Evolutionary conservation across 495 filamentous ascomycete genomes (phyloP).

Genomic region (Podospora conica): DNA sequence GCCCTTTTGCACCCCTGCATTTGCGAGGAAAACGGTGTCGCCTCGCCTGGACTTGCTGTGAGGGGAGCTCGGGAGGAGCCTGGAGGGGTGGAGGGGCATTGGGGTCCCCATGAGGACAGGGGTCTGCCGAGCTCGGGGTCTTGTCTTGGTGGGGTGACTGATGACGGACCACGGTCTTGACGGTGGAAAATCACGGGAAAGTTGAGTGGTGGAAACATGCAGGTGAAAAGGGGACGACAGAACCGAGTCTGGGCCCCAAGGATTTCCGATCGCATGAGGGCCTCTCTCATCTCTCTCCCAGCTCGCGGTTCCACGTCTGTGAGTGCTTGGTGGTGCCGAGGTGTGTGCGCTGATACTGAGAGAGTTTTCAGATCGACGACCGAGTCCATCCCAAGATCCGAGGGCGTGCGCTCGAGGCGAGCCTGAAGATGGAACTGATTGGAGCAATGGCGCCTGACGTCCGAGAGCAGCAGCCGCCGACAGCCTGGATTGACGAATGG

Average conservation of each 20-base stretch:
- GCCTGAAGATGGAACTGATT: neutral
- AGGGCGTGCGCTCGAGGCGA: neutral
- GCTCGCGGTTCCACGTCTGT: neutral
- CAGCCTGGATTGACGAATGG: constrained; percentile 12
- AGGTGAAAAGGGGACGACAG: neutral
- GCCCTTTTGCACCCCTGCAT: constrained; percentile 21
- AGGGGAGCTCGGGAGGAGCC: constrained; percentile 2
- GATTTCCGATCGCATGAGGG: constrained; percentile 5
- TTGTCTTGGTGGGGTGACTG: neutral
- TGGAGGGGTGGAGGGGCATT: constrained; percentile 12
- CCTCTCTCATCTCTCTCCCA: neutral
- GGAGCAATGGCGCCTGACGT: constrained; percentile 1
- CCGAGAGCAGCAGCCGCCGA: constrained; percentile 9
- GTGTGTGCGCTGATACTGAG: constrained; percentile 4
- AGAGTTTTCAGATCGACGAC: neutral
- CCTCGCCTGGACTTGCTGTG: constrained; percentile 15
- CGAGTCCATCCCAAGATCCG: neutral
- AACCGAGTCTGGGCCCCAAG: neutral
- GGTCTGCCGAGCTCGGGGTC: neutral
- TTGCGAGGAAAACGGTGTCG: constrained; percentile 15
- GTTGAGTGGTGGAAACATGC: neutral
- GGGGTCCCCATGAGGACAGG: constrained; percentile 3
- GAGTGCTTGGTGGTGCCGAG: neutral
- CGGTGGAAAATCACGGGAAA: neutral
- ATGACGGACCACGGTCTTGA: neutral